These are phyloP conservation scores for Albizia julibrissin DNA, from an alignment of 306 rosid species.

Conservation along the genomic window DNA sequence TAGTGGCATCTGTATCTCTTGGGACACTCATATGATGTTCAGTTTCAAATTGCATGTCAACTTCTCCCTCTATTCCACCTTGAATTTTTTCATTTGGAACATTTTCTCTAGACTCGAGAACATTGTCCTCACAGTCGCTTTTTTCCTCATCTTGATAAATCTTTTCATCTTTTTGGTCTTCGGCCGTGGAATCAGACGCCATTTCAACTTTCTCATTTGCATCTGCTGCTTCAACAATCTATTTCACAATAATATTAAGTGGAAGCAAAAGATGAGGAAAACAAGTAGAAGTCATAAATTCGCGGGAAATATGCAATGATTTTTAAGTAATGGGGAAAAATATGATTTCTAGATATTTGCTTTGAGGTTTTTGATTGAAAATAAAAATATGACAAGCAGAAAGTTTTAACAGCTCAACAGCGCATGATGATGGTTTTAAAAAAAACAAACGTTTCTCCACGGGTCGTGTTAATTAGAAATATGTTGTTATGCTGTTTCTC, in stretches of 20 bases:
- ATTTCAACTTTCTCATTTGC: not conserved
- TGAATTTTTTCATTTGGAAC: not conserved
- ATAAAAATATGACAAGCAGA: not conserved
- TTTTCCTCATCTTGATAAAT: not conserved
- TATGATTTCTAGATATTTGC: not conserved
- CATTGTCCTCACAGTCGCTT: not conserved
- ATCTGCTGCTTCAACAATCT: conserved; percentile 18
- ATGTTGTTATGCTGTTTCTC: not conserved
- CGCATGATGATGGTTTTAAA: not conserved
- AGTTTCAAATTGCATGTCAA: not conserved
- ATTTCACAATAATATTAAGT: not conserved
- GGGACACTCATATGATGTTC: not conserved
- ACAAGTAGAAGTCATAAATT: not conserved
- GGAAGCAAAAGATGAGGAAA: conserved; percentile 3
- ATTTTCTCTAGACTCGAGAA: not conserved
- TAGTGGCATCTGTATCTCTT: not conserved
- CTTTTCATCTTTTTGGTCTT: conserved; percentile 7
- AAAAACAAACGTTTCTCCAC: not conserved
- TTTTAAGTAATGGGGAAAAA: not conserved
- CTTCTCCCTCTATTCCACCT: not conserved
- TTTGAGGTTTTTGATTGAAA: not conserved
- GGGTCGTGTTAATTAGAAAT: not conserved
- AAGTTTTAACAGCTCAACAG: not conserved
- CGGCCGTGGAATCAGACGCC: not conserved
- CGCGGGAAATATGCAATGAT: not conserved